A percentile compares a stretch with the other conserved stretches of the same genome.
Conservation (phyloP, 208 protist species). For the Porcisia deanei region DNA sequence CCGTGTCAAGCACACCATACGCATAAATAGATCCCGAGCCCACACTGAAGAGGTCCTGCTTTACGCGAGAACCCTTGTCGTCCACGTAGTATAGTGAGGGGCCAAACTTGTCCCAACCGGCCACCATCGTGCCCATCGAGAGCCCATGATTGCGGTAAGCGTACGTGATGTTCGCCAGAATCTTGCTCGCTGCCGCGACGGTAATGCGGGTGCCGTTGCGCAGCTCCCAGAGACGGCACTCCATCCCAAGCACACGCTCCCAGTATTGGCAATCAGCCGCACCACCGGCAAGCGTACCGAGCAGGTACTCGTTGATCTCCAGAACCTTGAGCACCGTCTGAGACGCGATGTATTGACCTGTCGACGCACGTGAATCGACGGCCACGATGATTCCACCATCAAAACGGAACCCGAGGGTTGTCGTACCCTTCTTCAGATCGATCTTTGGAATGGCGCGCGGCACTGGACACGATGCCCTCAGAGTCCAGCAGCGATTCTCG, state of each 20-base stretch:
- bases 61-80: slow-evolving; percentile 98
- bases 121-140: slow-evolving; percentile 98
- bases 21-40: slow-evolving; percentile 99
- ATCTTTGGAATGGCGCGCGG: slow-evolving; percentile 85
- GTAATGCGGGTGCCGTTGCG: slow-evolving; percentile 98
- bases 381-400: slow-evolving; percentile 98
- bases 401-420: slow-evolving; percentile 99
- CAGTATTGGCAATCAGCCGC: slow-evolving; percentile 99
- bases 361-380: slow-evolving; percentile 99
- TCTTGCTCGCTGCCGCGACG: slow-evolving; percentile 99
- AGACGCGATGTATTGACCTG: slow-evolving; percentile 98
- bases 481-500: slow-evolving; percentile 72
- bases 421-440: slow-evolving; percentile 97
- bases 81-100: slow-evolving; percentile 99
- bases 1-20: slow-evolving; percentile 98
- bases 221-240: slow-evolving; percentile 94
- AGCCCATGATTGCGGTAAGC: slow-evolving; percentile 97
- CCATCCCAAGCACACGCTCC: slow-evolving; percentile 97
- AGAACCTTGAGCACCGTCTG: slow-evolving; percentile 99
- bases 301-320: slow-evolving; percentile 98
- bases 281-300: slow-evolving; percentile 99
- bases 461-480: slow-evolving; percentile 77
- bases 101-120: slow-evolving; percentile 97
- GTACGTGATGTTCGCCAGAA: slow-evolving; percentile 99
- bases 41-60: slow-evolving; percentile 98